A percentile compares a stretch with the other conserved stretches of the same genome.
phyloP scores from a whole-genome alignment of 805 yeast species.

The Cyberlindnera veronae region DNA sequence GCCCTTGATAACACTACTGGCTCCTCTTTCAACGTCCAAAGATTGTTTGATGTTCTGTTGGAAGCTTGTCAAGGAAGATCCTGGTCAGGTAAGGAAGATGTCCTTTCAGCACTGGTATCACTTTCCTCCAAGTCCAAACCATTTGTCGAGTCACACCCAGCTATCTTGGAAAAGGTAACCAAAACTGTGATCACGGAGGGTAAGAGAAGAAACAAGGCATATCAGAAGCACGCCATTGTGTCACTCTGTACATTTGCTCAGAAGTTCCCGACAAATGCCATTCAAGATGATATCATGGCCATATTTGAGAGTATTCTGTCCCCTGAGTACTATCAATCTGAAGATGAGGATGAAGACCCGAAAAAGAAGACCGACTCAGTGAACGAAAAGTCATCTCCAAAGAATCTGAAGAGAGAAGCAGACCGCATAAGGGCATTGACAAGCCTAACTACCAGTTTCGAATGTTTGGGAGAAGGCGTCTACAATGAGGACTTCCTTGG shows the following conservation, averaged over 20 bases:
- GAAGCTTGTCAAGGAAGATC: conserved; percentile 71
- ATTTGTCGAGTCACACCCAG: conserved; percentile 30
- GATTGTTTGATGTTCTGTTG: conserved; percentile 50
- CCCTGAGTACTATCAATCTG: conserved; percentile 39
- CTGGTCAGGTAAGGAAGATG: conserved; percentile 83
- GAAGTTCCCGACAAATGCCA: conserved; percentile 30
- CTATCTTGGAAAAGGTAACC: conserved; percentile 36
- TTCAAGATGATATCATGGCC: conserved; percentile 34
- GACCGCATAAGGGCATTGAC: conserved; percentile 36
- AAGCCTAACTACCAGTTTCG: conserved; percentile 36
- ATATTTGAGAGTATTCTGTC: conserved; percentile 32
- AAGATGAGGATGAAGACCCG: conserved; percentile 37
- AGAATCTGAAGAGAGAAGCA: conserved; percentile 48
- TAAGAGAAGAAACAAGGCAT: conserved; percentile 59
- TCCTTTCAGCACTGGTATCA: conserved; percentile 66
- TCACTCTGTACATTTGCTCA: conserved; percentile 49
- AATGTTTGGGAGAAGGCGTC: conserved; percentile 18
- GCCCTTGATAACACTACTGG: conserved; percentile 35
- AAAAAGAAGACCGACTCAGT: conserved; percentile 28
- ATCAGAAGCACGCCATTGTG: conserved; percentile 54
- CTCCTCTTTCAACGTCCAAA: conserved; percentile 23
- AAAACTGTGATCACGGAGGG: conserved; percentile 56
- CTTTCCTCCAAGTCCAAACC: conserved; percentile 45
- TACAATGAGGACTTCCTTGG: conserved; percentile 22
- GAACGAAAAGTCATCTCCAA: conserved; percentile 36